A percentile compares a stretch with the other conserved stretches of the same genome.
phyloP scores from a whole-genome alignment of 1,139 yeast genomes.

The Candida labiduridarum region DNA sequence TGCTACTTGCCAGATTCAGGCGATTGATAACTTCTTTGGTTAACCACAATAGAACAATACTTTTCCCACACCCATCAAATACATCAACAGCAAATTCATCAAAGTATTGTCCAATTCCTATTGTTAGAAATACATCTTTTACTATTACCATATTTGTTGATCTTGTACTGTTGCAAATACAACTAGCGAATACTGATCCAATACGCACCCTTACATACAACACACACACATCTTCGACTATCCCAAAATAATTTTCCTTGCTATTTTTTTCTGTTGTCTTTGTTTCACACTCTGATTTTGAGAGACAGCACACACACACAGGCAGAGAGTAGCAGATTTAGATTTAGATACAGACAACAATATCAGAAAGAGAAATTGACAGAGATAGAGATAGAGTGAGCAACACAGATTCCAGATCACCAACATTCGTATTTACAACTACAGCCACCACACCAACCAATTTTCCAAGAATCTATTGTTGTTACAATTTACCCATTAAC shows the following conservation, averaged over 20 bases:
- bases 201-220: background rate
- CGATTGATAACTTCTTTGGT: background rate
- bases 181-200: background rate
- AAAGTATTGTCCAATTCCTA: background rate
- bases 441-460: no score
- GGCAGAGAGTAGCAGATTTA: no score
- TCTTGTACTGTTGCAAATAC: background rate
- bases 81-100: background rate
- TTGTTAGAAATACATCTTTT: background rate
- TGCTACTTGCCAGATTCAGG: conserved; percentile 2
- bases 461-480: background rate
- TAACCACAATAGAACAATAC: background rate
- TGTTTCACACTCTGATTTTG: no score
- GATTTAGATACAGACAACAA: no score
- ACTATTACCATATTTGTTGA: background rate
- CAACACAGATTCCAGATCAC: background rate
- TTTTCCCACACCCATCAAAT: background rate
- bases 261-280: background rate
- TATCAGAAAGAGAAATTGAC: no score
- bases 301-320: background rate
- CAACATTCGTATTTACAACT: background rate
- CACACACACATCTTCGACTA: background rate
- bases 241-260: background rate
- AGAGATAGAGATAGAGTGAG: background rate
- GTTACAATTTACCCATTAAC: background rate